These are phyloP conservation scores for Pseudevernia furfuracea DNA, from an alignment of 495 filamentous ascomycete species.

Conservation along the genomic window DNA sequence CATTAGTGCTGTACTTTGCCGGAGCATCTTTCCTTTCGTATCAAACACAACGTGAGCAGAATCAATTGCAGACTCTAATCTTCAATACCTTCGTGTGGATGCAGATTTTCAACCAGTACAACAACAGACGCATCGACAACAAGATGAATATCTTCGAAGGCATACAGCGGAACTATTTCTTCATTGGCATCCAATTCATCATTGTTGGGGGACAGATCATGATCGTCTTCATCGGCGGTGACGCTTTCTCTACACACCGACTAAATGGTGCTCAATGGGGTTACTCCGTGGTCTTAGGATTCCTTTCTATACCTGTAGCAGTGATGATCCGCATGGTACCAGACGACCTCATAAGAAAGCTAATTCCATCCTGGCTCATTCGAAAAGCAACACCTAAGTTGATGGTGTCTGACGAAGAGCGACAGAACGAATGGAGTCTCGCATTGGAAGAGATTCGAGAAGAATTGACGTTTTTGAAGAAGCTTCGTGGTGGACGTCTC, in stretches of 20 bases:
- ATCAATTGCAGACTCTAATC: conserved; percentile 59
- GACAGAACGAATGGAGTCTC: conserved; percentile 56
- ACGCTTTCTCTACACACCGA: conserved; percentile 55
- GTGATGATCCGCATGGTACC: conserved; percentile 68
- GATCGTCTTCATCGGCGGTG: conserved; percentile 70
- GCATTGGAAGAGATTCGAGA: conserved; percentile 63
- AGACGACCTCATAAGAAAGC: conserved; percentile 51
- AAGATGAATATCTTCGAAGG: conserved; percentile 85
- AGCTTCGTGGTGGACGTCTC: conserved; percentile 72
- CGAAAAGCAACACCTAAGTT: conserved; percentile 42
- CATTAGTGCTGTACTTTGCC: conserved; percentile 68
- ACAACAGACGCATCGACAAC: conserved; percentile 82
- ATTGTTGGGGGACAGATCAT: conserved; percentile 76
- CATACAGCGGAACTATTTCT: conserved; percentile 70
- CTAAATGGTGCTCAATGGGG: conserved; percentile 66
- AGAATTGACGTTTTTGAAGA: conserved; percentile 69
- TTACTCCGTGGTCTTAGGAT: conserved; percentile 62
- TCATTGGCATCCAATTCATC: conserved; percentile 70
- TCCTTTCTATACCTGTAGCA: conserved; percentile 62
- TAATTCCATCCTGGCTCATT: conserved; percentile 47
- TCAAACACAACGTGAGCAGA: conserved; percentile 30
- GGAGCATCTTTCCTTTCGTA: conserved; percentile 58
- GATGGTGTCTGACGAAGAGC: conserved; percentile 67
- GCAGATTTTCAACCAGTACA: conserved; percentile 89
- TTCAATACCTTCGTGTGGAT: conserved; percentile 95